Evolutionary conservation across 768 basidiomycete species (phyloP).

Genomic region (Xerocomellus amylosporus): DNA sequence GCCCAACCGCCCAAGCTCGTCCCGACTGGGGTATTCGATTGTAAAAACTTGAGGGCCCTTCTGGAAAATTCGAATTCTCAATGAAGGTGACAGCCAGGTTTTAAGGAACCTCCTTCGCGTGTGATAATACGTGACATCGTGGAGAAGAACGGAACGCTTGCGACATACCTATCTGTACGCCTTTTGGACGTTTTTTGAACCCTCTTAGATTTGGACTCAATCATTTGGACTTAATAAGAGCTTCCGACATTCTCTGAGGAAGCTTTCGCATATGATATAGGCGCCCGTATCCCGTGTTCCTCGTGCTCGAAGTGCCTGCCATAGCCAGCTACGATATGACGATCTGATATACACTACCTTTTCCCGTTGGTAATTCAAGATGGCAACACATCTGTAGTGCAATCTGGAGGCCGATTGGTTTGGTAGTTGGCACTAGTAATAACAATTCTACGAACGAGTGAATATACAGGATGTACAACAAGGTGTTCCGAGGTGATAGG

Average conservation of each 20-base stretch:
- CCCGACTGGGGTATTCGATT: constrained; percentile 28
- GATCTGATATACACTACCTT: constrained; percentile 28
- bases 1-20: constrained; percentile 38
- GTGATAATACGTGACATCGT: constrained; percentile 2
- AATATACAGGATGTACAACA: constrained; percentile 21
- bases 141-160: constrained; percentile 15
- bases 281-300: constrained; percentile 14
- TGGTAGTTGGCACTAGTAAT: background rate
- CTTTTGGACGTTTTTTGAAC: constrained; percentile 23
- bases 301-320: constrained; percentile 1
- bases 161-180: constrained; percentile 18
- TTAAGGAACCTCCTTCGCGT: background rate
- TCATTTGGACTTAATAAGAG: constrained; percentile 17
- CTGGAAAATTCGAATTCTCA: background rate
- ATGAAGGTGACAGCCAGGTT: background rate
- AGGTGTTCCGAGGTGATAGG: background rate
- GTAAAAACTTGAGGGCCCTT: constrained; percentile 22
- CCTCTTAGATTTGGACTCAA: constrained; percentile 29
- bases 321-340: constrained; percentile 26
- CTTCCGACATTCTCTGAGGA: constrained; percentile 11
- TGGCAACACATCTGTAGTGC: background rate
- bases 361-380: constrained; percentile 8
- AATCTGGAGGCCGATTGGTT: background rate
- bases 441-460: constrained; percentile 18
- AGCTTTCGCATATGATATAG: constrained; percentile 23